phyloP scores from a whole-genome alignment of 306 rosid genomes.

The Prinsepia uniflora region DNA sequence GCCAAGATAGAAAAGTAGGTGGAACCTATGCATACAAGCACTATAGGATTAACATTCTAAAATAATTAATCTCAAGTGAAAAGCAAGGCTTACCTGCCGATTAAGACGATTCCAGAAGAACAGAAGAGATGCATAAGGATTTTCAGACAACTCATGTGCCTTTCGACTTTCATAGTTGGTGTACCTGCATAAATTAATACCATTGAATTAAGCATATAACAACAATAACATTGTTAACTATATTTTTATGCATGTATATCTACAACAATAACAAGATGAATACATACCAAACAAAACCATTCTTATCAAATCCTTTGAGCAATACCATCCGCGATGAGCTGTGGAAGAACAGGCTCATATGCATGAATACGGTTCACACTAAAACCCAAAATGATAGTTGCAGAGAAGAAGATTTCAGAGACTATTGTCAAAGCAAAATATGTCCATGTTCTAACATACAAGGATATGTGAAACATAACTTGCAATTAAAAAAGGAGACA shows the following conservation, averaged over 20 bases:
- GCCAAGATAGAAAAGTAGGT: background rate
- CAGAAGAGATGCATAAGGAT: slow-evolving; percentile 82
- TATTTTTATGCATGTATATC: slow-evolving; percentile 14
- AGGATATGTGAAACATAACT: background rate
- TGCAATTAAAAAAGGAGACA: slow-evolving; percentile 21
- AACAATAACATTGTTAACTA: background rate
- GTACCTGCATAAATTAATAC: slow-evolving; percentile 53
- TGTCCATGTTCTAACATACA: background rate
- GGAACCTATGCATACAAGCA: background rate
- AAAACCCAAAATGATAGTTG: slow-evolving; percentile 3
- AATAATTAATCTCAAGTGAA: background rate
- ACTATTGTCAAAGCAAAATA: background rate
- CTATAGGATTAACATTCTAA: slow-evolving; percentile 5
- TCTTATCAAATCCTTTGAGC: slow-evolving; percentile 84
- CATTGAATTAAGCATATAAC: slow-evolving; percentile 22
- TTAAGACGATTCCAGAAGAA: slow-evolving; percentile 89
- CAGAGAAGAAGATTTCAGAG: background rate
- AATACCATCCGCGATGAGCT: slow-evolving; percentile 90
- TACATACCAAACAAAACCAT: slow-evolving; percentile 92
- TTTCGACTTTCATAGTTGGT: slow-evolving; percentile 91
- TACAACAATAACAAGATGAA: slow-evolving; percentile 8
- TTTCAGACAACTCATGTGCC: slow-evolving; percentile 67
- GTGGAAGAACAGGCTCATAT: slow-evolving; percentile 26
- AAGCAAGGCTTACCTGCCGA: slow-evolving; percentile 52
- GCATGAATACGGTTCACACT: background rate